phyloP scores from a whole-genome alignment of 139 green algal genomes.

The Tetradesmus lagerheimii region DNA sequence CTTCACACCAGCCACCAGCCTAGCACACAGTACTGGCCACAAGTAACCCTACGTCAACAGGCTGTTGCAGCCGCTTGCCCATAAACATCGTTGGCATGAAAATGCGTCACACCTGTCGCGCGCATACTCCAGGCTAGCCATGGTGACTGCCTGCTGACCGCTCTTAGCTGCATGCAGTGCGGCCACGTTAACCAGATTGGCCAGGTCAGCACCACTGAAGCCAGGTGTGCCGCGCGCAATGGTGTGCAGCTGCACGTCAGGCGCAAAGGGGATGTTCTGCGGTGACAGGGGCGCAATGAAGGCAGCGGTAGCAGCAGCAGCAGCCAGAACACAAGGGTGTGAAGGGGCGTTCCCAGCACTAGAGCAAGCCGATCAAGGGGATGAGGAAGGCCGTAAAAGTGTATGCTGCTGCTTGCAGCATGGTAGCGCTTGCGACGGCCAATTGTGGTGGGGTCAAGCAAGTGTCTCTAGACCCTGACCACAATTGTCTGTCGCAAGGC shows the following conservation, averaged over 20 bases:
- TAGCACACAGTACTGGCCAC: too few relatives aligned
- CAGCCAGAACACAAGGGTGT: neutral
- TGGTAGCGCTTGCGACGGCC: too few relatives aligned
- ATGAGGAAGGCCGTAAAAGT: too few relatives aligned
- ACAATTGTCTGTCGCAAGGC: too few relatives aligned
- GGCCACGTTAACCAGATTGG: conserved; percentile 96
- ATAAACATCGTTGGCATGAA: neutral
- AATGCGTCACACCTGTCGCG: neutral
- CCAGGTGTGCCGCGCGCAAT: conserved; percentile 89
- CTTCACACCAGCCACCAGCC: too few relatives aligned
- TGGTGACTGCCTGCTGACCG: conserved; percentile 59
- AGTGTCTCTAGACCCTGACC: too few relatives aligned
- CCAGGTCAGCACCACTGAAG: conserved; percentile 80
- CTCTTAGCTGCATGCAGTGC: conserved; percentile 89
- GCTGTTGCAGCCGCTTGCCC: too few relatives aligned
- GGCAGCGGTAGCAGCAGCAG: neutral
- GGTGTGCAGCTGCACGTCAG: conserved; percentile 79
- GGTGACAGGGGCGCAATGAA: neutral
- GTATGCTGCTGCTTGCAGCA: too few relatives aligned
- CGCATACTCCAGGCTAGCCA: conserved; percentile 66
- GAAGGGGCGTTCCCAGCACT: too few relatives aligned
- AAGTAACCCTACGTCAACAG: too few relatives aligned
- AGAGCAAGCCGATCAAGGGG: too few relatives aligned
- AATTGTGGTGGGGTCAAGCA: too few relatives aligned
- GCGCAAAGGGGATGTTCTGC: conserved; percentile 70